These are phyloP conservation scores for Geranomyces variabilis DNA, from an alignment of 192 early-diverging fungal genomes.

Conservation along the genomic window DNA sequence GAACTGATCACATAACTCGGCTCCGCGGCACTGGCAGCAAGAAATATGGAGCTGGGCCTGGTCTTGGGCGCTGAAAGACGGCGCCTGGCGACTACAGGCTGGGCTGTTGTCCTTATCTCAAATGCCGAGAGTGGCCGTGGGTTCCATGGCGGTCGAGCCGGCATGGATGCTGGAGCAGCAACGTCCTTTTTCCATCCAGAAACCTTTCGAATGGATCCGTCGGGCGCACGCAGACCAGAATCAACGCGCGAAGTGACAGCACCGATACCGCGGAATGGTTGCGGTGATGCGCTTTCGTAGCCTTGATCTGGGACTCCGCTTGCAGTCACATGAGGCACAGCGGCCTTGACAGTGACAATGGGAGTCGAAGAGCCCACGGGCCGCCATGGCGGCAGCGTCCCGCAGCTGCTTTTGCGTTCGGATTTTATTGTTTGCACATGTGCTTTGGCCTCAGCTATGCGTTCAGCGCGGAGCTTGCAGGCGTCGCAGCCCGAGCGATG, in stretches of 20 bases:
- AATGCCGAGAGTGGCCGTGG: not conserved
- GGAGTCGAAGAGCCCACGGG: slow-evolving; percentile 11
- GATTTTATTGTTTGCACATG: slow-evolving; percentile 22
- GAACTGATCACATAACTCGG: not conserved
- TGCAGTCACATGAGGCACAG: not conserved
- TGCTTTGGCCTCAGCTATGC: slow-evolving; percentile 28
- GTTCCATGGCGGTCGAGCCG: not conserved
- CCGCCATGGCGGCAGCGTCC: not conserved
- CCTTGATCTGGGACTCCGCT: not conserved
- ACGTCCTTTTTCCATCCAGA: not conserved
- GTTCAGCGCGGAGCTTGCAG: slow-evolving; percentile 33
- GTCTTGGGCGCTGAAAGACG: not conserved
- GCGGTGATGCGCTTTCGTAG: not conserved
- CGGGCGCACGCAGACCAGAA: slow-evolving; percentile 9
- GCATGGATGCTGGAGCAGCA: not conserved
- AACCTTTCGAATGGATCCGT: not conserved
- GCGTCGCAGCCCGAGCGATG: slow-evolving; percentile 27
- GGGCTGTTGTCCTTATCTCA: not conserved
- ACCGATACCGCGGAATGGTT: not conserved
- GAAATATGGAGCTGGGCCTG: not conserved
- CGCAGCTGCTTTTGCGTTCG: not conserved
- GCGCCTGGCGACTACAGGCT: not conserved
- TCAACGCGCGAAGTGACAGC: slow-evolving; percentile 3
- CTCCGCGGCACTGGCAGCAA: not conserved
- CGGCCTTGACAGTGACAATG: not conserved